Evolutionary conservation across 2,329 filamentous ascomycete species (phyloP), one percentile per base, ranked within the genome.

Genomic region (Penicillium sp.): DNA sequence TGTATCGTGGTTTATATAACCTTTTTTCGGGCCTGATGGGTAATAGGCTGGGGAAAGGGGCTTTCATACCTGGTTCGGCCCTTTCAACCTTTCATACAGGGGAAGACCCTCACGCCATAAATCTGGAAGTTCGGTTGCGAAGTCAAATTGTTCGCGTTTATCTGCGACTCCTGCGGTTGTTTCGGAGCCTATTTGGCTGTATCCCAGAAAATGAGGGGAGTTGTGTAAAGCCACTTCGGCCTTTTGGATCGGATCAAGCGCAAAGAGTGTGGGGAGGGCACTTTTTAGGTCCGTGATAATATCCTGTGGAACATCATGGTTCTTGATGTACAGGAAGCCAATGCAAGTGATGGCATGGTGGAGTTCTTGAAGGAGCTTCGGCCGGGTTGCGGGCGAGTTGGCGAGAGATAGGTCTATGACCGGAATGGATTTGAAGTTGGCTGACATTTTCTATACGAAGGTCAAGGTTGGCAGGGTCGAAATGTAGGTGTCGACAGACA

Each of bases 341-440:
- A 65, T 57, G 14, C 51, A 56, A 4, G 58, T 58, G 32, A 67
- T 38, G n/a, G 61, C 48, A 19, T 44, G 49, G 40, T 50, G 57
- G 18, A 65, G 57, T 43, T 76, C 65, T 7, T 47, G 23, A n/a
- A 47, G 34, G 18, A 47, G 34, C 23, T 47, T 35, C 3, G 44
- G 44, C 7, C 44, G 32, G 14, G 30, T 38, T 38, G 35, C 3
- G 7, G 34, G 34, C 1, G 34, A 47, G 10, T 47, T 47, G n/a
- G 34, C 45, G n/a, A 47, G 45, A 11, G 78, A 77, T 30, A 83
- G 72, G 60, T 83, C 76, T 46, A 84, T 72, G 18, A 77, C 68
- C 5, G 81, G 80, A 48, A 84, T 79, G 13, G 53, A 58, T 35
- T 51, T 49, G 23, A 58, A 58, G 40, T 49, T 36, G 16, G 55